Conservation (phyloP, 2,329 filamentous ascomycete genomes). For the Chalaropsis thielavioides region DNA sequence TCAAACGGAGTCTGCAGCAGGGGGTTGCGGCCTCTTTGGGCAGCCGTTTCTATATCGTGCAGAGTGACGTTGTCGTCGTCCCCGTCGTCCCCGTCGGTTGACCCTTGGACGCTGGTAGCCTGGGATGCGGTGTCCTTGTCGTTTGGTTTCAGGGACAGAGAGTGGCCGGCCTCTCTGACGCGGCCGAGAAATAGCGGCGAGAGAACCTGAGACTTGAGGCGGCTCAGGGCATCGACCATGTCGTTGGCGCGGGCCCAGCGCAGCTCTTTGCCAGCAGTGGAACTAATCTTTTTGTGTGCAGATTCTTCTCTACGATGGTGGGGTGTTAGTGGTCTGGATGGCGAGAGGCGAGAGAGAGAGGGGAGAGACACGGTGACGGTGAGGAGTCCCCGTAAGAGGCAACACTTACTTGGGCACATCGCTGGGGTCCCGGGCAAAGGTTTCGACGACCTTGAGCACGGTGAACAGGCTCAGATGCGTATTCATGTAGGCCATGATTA, state of each 20-base stretch:
- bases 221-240: constrained; percentile 2
- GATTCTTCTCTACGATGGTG: constrained; percentile 35
- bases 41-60: background rate
- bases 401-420: constrained; percentile 17
- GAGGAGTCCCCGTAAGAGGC: no score
- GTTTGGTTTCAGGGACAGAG: constrained; percentile 5
- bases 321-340: background rate
- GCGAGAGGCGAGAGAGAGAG: background rate
- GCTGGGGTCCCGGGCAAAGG: constrained; percentile 14
- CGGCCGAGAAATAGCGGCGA: constrained; percentile 13
- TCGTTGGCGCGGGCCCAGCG: constrained; percentile 28
- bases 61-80: background rate
- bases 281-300: constrained; percentile 43
- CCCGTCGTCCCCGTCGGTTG: background rate
- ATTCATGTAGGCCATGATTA: constrained; percentile 42
- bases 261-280: constrained; percentile 43
- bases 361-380: no score
- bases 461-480: constrained; percentile 34
- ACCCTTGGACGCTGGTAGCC: background rate
- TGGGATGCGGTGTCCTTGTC: background rate
- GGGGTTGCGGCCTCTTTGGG: background rate
- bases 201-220: constrained; percentile 15
- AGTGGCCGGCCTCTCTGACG: background rate
- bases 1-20: background rate
- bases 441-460: constrained; percentile 16